Evolutionary conservation across 768 basidiomycete species (phyloP).

Genomic region (Leucocoprinus birnbaumii): DNA sequence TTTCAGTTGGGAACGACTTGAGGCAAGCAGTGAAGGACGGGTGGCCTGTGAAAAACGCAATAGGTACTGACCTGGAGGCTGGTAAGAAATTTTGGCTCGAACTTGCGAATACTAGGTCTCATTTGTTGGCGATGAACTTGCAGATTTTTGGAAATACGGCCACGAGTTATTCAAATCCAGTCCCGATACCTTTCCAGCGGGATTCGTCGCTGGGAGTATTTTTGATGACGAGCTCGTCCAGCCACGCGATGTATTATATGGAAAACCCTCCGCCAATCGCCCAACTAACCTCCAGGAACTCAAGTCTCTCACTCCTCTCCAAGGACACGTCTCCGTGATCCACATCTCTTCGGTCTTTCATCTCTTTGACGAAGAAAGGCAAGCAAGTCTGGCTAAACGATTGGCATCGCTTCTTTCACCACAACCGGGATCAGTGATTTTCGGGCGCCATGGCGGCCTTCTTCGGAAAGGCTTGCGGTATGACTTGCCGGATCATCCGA

Average conservation of each 20-base stretch:
- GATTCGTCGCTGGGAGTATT: slow-evolving; percentile 53
- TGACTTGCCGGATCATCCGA: not conserved
- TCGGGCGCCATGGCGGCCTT: slow-evolving; percentile 34
- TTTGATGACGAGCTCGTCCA: slow-evolving; percentile 43
- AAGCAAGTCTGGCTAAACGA: slow-evolving; percentile 25
- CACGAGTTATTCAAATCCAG: slow-evolving; percentile 57
- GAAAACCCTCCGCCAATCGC: not conserved
- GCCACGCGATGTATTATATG: slow-evolving; percentile 22
- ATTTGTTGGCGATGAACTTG: too few relatives aligned
- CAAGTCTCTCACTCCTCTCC: slow-evolving; percentile 26
- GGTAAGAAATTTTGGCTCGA: slow-evolving; percentile 17
- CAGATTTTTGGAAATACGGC: slow-evolving; percentile 63
- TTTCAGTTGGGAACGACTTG: slow-evolving; percentile 36
- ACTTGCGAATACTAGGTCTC: too few relatives aligned
- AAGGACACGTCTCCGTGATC: slow-evolving; percentile 46
- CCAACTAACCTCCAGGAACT: slow-evolving; percentile 10
- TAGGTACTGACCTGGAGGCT: slow-evolving; percentile 34
- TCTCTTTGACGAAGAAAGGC: slow-evolving; percentile 29
- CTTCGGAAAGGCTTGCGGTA: slow-evolving; percentile 15
- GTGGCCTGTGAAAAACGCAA: slow-evolving; percentile 31
- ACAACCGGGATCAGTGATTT: slow-evolving; percentile 28
- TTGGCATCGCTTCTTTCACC: slow-evolving; percentile 30
- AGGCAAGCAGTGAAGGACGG: slow-evolving; percentile 37
- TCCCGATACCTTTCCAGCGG: slow-evolving; percentile 47
- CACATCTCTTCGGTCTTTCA: slow-evolving; percentile 19